Base-by-base conservation (phyloP, 805 yeast genomes). In the Candida easanensis region DNA sequence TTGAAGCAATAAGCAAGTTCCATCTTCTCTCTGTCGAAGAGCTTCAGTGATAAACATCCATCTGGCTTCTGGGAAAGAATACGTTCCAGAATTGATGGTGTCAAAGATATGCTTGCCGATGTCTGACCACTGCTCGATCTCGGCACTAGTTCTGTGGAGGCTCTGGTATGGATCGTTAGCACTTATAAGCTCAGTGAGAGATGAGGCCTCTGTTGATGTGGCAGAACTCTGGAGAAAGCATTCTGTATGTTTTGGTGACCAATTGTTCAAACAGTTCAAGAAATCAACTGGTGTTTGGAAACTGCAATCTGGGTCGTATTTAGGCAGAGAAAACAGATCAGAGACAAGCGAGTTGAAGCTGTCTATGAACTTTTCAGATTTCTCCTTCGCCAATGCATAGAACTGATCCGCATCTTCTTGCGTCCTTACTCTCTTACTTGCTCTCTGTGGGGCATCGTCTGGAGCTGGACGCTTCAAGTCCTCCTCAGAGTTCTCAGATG, bases 51-150 rank as follows among this genome's bases (percentile, higher is more conserved):
- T 34, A 3, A 73, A 44, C 15, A 50, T 44, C n/a, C 60, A 47
- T 28, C 77, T 53, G 0, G 64, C 63, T 28, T 70, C 69, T 31
- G 67, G 69, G 30, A 66, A 63, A 41, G 73, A 76, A 16, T 50
- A 50, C 2, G 44, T 43, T 1, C 53, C 50, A 0, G 45, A 27
- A 36, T 67, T 69, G 3, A 69, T 44, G 1, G 23, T 27, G 1
- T 48, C 25, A 5, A 72, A 42, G 39, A 69, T 64, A 0, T 40
- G 45, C 5, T 42, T 49, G 2, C 53, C 52, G 2, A 50, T 39
- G 1, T 55, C 35, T 20, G 52, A 55, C 9, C 53, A 38, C 3
- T 57, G 31, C 8, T 53, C 45, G 6, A 42, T 40, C 2, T 44
- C 34, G 2, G 52, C 36, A 1, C 30, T 39, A 13, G 48, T 49